These are phyloP conservation scores for Entophlyctis luteolus DNA, from an alignment of 192 early-diverging fungal genomes.

Conservation along the genomic window DNA sequence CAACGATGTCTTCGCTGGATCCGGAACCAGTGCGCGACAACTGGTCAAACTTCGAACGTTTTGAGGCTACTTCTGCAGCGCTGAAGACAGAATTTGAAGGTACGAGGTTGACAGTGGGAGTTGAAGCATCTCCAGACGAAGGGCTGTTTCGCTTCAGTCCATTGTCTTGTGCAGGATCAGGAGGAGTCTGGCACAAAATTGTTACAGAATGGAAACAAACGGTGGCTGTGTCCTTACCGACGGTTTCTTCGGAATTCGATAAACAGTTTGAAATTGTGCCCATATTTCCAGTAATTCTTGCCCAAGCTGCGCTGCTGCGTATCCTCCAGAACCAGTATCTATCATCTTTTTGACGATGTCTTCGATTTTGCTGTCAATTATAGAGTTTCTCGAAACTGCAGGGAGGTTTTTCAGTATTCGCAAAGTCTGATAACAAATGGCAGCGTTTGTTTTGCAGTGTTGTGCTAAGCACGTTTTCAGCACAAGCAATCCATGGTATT, in stretches of 20 bases:
- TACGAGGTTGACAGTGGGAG: too few species aligned
- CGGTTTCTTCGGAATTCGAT: slow-evolving; percentile 48
- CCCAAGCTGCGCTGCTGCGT: slow-evolving; percentile 33
- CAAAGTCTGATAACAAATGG: slow-evolving; percentile 50
- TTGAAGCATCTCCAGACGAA: not conserved
- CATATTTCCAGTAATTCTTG: slow-evolving; percentile 43
- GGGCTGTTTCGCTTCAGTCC: not conserved
- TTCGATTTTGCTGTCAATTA: slow-evolving; percentile 74
- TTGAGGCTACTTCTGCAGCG: too few species aligned
- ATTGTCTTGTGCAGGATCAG: not conserved
- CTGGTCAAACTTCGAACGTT: too few species aligned
- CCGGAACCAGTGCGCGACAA: too few species aligned
- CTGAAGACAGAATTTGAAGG: too few species aligned
- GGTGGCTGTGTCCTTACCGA: too few species aligned
- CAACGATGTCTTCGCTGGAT: too few species aligned
- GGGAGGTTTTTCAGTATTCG: slow-evolving; percentile 71
- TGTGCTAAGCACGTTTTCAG: slow-evolving; percentile 20
- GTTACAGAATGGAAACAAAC: not conserved
- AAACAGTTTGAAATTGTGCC: slow-evolving; percentile 32
- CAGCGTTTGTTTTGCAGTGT: slow-evolving; percentile 58
- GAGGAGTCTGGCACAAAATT: not conserved
- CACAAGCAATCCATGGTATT: slow-evolving; percentile 71
- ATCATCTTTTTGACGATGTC: slow-evolving; percentile 56
- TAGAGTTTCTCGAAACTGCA: slow-evolving; percentile 70
- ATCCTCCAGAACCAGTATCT: slow-evolving; percentile 12